Evolutionary conservation across 768 basidiomycete genomes (phyloP), one percentile per base, ranked within the genome.

Genomic region (Collybia mongolica): DNA sequence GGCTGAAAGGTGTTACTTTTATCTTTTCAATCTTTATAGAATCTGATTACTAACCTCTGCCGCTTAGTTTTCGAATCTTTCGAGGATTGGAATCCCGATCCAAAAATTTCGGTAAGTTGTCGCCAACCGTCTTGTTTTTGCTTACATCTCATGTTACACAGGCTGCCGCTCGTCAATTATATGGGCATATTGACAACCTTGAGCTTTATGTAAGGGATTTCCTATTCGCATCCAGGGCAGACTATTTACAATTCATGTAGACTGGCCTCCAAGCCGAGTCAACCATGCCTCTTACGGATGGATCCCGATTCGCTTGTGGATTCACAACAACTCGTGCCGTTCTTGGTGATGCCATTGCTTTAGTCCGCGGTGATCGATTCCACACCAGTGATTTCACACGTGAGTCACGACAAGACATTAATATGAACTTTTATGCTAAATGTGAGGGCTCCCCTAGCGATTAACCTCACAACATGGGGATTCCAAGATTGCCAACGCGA

Each of bases 81-180:
- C 49, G 73, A 76, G 54, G 79, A 82, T n/a, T 82, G 81, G 81
- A 80, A 76, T 53, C 65, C 73, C 0, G 72, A 79, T 51, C 62
- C 68, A 1, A 71, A 70, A 24, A 70, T 82, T 49, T 71, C 71
- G 48, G 77, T 75, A 46, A 46, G 68, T 39, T 19, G 32, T 12
- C 48, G 8, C 17, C 3, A 2, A 40, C 32, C 29, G 7, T 29
- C 11, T 29, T 39, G n/a, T 3, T 38, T 18, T 22, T 23, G 15
- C 26, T 24, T 20, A 5, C 37, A 18, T 23, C 11, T 32, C 15
- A 22, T 19, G 23, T 12, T 15, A 8, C 6, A 0, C 15, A 56
- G 53, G 42, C 44, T 22, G 67, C 65, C 38, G 69, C 68, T 36
- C 64, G 64, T 37, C 55, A 60, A 23, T 49, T 71, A 0, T 71